These are phyloP conservation scores for Eurotiales sp. DNA, from an alignment of 2,329 filamentous ascomycete species.

Conservation along the genomic window DNA sequence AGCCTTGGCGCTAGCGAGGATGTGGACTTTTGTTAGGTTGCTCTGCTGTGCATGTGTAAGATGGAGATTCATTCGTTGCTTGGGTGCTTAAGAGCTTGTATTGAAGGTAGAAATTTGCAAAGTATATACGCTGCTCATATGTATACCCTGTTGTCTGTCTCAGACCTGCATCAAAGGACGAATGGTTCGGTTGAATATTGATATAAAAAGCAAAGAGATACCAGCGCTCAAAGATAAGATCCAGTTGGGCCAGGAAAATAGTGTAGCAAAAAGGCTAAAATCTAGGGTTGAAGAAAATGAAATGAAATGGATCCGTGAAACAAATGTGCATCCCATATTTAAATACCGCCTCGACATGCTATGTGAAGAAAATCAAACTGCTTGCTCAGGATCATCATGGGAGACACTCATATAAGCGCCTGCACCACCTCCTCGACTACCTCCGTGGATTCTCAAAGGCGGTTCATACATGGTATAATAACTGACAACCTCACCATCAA, in stretches of 20 bases:
- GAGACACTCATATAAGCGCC: slow-evolving; percentile 57
- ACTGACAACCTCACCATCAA: slow-evolving; percentile 77
- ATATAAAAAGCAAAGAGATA: not conserved
- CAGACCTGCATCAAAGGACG: too few species aligned
- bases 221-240: not conserved
- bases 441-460: slow-evolving; percentile 61
- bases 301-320: not conserved
- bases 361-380: slow-evolving; percentile 19
- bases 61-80: not conserved
- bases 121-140: not conserved
- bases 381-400: slow-evolving; percentile 34
- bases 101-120: not conserved
- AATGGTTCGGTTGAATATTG: not conserved
- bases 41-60: too few species aligned
- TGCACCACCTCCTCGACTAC: slow-evolving; percentile 38
- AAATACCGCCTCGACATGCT: not conserved
- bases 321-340: not conserved
- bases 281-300: not conserved
- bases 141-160: too few species aligned
- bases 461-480: slow-evolving; percentile 89
- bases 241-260: not conserved
- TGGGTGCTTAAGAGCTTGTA: not conserved
- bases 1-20: too few species aligned
- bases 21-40: too few species aligned
- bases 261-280: not conserved